Evolutionary conservation across 306 rosid species (phyloP).

Genomic region (Rosa persica): DNA sequence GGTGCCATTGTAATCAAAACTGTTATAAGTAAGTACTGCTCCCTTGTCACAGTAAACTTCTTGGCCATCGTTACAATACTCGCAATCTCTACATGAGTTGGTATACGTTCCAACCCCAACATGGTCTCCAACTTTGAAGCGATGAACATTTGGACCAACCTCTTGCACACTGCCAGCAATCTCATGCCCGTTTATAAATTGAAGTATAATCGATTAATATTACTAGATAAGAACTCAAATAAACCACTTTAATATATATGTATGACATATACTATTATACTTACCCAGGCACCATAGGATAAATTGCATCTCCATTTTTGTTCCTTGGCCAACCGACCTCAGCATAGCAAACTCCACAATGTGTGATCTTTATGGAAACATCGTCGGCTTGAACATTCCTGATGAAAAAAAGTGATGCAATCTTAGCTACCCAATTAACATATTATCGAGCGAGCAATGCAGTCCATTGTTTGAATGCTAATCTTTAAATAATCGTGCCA

Average conservation of each 20-base stretch:
- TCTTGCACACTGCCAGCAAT: conserved; percentile 68
- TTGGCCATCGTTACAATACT: conserved; percentile 50
- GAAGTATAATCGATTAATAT: neutral
- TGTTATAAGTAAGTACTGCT: conserved; percentile 40
- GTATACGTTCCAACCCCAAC: conserved; percentile 75
- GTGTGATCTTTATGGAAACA: conserved; percentile 59
- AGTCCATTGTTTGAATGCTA: neutral
- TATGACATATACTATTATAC: neutral
- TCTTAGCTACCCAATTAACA: neutral
- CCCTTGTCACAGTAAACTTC: conserved; percentile 55
- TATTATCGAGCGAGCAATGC: neutral
- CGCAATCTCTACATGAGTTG: conserved; percentile 76
- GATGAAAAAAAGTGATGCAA: conserved; percentile 21
- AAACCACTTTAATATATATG: neutral
- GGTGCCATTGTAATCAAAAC: conserved; percentile 63
- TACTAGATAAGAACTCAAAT: neutral
- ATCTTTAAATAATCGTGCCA: neutral
- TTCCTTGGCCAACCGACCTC: conserved; percentile 63
- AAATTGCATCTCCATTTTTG: conserved; percentile 42
- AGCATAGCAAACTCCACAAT: conserved; percentile 77
- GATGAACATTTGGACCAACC: conserved; percentile 56
- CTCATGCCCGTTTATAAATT: conserved; percentile 51
- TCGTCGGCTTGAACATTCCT: conserved; percentile 58
- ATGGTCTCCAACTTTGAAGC: conserved; percentile 70
- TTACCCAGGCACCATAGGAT: conserved; percentile 81